Percentiles rank a stretch among this genome's conserved stretches.
These are phyloP conservation scores for Aureobasidium pullulans DNA, from an alignment of 2,329 filamentous ascomycete species.

Conservation along the genomic window DNA sequence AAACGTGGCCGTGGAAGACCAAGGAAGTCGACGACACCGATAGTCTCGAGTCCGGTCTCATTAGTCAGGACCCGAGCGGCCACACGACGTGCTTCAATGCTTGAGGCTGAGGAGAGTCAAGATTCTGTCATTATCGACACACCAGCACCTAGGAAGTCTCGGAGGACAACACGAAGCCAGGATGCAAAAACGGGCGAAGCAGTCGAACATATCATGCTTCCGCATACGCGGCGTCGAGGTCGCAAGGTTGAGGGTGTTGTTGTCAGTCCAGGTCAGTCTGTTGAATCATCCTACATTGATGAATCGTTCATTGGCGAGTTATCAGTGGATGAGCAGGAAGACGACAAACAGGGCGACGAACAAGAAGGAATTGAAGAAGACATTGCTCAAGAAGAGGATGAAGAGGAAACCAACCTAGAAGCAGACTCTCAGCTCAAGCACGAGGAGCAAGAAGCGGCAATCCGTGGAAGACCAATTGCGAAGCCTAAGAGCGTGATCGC, in stretches of 20 bases:
- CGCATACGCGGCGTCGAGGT: neutral
- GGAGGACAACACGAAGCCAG: slow-evolving; percentile 20
- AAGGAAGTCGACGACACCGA: slow-evolving; percentile 20
- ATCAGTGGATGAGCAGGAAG: neutral
- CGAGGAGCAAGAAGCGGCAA: slow-evolving; percentile 20
- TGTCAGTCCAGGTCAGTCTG: neutral
- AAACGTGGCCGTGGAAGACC: slow-evolving; percentile 24
- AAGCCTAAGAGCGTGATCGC: slow-evolving; percentile 45
- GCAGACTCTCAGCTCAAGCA: slow-evolving; percentile 12
- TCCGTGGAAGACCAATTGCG: slow-evolving; percentile 26
- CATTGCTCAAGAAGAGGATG: neutral
- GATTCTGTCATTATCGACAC: slow-evolving; percentile 17
- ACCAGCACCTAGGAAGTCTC: slow-evolving; percentile 20
- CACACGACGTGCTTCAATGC: slow-evolving; percentile 24
- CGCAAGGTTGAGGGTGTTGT: slow-evolving; percentile 2
- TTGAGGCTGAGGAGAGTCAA: slow-evolving; percentile 14
- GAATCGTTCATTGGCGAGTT: neutral
- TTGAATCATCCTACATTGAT: neutral
- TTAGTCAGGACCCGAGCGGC: slow-evolving; percentile 12
- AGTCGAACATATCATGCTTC: slow-evolving; percentile 2
- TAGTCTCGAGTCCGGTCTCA: slow-evolving; percentile 9
- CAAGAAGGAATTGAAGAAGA: neutral
- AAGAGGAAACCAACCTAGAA: neutral
- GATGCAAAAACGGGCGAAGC: slow-evolving; percentile 14
- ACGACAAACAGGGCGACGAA: neutral